These are phyloP conservation scores for Pseudopyricularia cyperi DNA, from an alignment of 2,329 filamentous ascomycete genomes.

Conservation along the genomic window DNA sequence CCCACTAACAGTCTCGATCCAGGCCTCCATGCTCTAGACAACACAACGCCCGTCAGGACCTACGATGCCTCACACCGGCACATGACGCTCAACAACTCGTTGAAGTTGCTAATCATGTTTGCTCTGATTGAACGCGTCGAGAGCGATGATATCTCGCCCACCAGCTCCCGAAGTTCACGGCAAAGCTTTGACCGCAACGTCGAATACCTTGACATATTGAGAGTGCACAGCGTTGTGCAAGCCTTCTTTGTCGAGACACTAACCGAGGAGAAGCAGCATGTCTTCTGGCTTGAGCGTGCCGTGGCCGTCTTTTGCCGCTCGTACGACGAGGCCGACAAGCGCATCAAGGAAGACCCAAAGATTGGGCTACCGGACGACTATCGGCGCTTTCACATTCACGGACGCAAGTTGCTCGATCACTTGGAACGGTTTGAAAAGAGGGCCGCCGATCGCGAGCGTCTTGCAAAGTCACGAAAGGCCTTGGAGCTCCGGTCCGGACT, in stretches of 20 bases:
- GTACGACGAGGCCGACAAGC: constrained; percentile 29
- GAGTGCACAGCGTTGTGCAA: constrained; percentile 38
- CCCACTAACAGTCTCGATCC: too few species aligned
- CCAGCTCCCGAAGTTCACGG: constrained; percentile 24
- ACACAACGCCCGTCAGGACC: constrained; percentile 30
- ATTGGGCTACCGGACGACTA: constrained; percentile 39
- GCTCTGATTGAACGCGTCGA: constrained; percentile 38
- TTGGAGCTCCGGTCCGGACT: constrained; percentile 22
- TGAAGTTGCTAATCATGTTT: constrained; percentile 36
- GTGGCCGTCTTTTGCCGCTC: constrained; percentile 33
- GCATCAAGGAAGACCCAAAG: constrained; percentile 25
- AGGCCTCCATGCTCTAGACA: constrained; percentile 32
- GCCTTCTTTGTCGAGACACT: constrained; percentile 36
- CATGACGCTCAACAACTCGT: constrained; percentile 30
- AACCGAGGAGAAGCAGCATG: constrained; percentile 23
- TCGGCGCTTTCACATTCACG: constrained; percentile 36
- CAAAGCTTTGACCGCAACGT: constrained; percentile 24
- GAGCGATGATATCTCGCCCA: constrained; percentile 23
- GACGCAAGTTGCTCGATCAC: constrained; percentile 29
- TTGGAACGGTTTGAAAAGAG: constrained; percentile 22
- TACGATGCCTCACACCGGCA: constrained; percentile 21
- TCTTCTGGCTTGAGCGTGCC: constrained; percentile 36
- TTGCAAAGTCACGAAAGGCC: constrained; percentile 15
- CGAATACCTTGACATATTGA: constrained; percentile 35
- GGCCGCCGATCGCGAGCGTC: constrained; percentile 3